Base-by-base conservation (phyloP, 176 grass and related monocot genomes). In the Otatea glauca region DNA sequence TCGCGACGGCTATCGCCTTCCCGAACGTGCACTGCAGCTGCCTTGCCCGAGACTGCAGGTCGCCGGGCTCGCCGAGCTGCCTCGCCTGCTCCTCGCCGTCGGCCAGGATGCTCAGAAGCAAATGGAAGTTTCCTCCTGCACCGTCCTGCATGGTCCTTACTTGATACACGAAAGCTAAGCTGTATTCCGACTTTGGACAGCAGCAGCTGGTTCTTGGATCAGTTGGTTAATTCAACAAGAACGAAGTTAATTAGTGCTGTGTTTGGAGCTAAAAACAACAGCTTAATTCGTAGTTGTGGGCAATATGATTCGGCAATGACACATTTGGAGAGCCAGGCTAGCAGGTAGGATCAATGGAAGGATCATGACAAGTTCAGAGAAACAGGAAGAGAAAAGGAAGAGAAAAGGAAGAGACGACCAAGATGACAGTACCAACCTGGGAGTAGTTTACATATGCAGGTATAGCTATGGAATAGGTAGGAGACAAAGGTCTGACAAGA, bases 31-130 rank as follows among this genome's bases (percentile, higher is more conserved):
- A 39, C 77, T 83, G 72, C 55, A 92, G 73, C 79, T 85, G 77
- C 72, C 29, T 54, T 12, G 70, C 29, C 9, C 34, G 48, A 45
- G 18, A 47, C 76, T 59, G 79, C 4, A 17, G 56, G 23, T 56
- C 86, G 65, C 43, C 78, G 65, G 70, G 24, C 65, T 79, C 85
- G 24, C 67, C 85, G 35, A 89, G 81, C 41, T 82, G 88, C 81
- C 64, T 55, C 3, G 27, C 86, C 80, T 99, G 82, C 76, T 92
- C 83, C 80, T 94, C 84, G 60, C 88, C 89, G 76, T 92, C 79
- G 15, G 77, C 63, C 17, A 99, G 88, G 54, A 94, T 38, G 41
- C 34, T 39, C 37, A 96, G 74, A 0, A 99, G 89, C 78, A 44
- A 0, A 15, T 78, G 89, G 16, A 92, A 38, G 45, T 88, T 73